These are phyloP conservation scores for Capsella rubella DNA, from an alignment of 441 rosid species.

Conservation along the genomic window DNA sequence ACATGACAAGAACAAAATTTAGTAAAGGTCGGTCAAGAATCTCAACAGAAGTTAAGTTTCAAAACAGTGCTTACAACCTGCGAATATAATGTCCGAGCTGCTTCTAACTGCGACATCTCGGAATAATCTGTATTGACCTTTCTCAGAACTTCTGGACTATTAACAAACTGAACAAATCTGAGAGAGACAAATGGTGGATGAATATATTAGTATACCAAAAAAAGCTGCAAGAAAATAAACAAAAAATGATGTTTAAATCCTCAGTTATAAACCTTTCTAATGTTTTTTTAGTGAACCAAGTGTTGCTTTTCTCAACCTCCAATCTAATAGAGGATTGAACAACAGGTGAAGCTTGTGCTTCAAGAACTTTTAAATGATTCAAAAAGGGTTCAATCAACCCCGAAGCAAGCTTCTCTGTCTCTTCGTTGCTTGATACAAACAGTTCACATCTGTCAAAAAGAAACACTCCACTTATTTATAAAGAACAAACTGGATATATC, in stretches of 20 bases:
- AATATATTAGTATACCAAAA: not conserved
- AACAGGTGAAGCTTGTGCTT: slow-evolving; percentile 60
- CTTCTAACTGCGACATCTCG: slow-evolving; percentile 97
- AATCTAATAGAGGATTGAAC: slow-evolving; percentile 66
- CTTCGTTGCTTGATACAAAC: slow-evolving; percentile 74
- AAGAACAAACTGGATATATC: slow-evolving; percentile 2
- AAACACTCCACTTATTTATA: not conserved
- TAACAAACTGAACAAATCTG: slow-evolving; percentile 96
- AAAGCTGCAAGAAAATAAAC: not conserved
- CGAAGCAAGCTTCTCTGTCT: slow-evolving; percentile 86
- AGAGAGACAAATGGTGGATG: slow-evolving; percentile 14
- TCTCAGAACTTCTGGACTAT: slow-evolving; percentile 83
- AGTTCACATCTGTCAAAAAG: slow-evolving; percentile 70
- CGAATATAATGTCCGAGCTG: slow-evolving; percentile 87
- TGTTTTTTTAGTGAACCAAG: slow-evolving; percentile 96
- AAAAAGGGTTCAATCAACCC: slow-evolving; percentile 86
- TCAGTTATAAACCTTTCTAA: slow-evolving; percentile 71
- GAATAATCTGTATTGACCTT: slow-evolving; percentile 75
- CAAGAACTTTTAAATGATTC: slow-evolving; percentile 78
- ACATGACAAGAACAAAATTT: not conserved
- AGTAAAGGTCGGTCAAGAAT: slow-evolving; percentile 8
- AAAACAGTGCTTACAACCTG: slow-evolving; percentile 30
- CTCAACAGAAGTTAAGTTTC: slow-evolving; percentile 7
- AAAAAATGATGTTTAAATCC: slow-evolving; percentile 5
- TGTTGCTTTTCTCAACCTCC: slow-evolving; percentile 57